Percentiles rank a stretch among this genome's conserved stretches.
Evolutionary conservation across 345 rosid species (phyloP).

Genomic region (Lumnitzera littorea): DNA sequence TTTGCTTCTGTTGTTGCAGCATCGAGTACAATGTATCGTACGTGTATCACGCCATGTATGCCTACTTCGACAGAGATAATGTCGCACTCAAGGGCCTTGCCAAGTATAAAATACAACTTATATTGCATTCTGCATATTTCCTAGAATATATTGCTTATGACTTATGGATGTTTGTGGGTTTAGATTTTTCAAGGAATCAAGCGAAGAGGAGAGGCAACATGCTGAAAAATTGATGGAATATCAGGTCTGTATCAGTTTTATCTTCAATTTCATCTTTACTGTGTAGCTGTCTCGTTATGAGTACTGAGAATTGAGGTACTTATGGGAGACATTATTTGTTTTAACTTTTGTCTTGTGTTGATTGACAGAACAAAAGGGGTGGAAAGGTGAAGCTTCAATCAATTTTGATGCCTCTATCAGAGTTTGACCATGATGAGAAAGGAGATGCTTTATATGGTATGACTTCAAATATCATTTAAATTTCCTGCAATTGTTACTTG

Average conservation of each 20-base stretch:
- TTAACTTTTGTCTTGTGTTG: not conserved
- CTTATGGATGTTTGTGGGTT: constrained; percentile 2
- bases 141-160: not conserved
- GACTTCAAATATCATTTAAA: constrained; percentile 6
- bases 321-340: too few relatives aligned
- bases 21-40: constrained; percentile 82
- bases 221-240: constrained; percentile 79
- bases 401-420: constrained; percentile 59
- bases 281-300: not conserved
- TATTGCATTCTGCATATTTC: not conserved
- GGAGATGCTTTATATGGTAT: constrained; percentile 91
- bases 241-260: constrained; percentile 24
- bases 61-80: constrained; percentile 79
- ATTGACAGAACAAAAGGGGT: constrained; percentile 73
- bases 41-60: constrained; percentile 69
- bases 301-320: not conserved
- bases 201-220: constrained; percentile 74
- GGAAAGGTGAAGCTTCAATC: constrained; percentile 77
- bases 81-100: constrained; percentile 68
- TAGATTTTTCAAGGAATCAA: constrained; percentile 77
- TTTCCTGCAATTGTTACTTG: not conserved
- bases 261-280: not conserved
- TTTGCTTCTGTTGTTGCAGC: constrained; percentile 21
- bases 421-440: constrained; percentile 81
- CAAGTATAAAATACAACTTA: constrained; percentile 31